A percentile compares a stretch with the other conserved stretches of the same genome.
Conservation (phyloP, 306 rosid species). For the Betula pendula region DNA sequence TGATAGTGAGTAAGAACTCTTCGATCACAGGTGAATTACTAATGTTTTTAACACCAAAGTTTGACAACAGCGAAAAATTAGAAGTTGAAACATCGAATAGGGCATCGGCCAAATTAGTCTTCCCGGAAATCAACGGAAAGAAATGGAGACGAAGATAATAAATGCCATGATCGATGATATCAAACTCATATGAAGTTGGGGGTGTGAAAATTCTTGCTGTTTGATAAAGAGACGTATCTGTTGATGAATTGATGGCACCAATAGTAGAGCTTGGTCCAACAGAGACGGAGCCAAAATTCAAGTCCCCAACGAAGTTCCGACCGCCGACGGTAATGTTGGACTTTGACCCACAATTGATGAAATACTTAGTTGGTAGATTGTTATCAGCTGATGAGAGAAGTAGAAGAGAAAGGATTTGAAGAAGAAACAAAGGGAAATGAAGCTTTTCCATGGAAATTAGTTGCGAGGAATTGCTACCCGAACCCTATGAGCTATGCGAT, state of each 20-base stretch:
- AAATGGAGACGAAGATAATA: conserved; percentile 57
- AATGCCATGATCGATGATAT: neutral
- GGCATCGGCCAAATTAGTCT: conserved; percentile 26
- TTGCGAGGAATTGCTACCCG: neutral
- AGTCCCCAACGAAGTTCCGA: conserved; percentile 16
- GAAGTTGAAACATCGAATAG: conserved; percentile 21
- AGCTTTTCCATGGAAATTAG: conserved; percentile 7
- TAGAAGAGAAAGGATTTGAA: conserved; percentile 27
- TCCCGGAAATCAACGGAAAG: conserved; percentile 33
- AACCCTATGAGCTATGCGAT: too few relatives aligned
- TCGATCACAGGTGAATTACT: conserved; percentile 3
- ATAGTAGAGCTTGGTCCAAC: neutral
- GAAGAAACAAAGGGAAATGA: conserved; percentile 5
- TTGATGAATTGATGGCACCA: neutral
- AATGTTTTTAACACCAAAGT: neutral
- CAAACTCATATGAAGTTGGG: conserved; percentile 16
- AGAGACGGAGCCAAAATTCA: neutral
- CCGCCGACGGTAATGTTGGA: neutral
- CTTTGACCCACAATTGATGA: conserved; percentile 48
- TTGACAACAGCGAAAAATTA: conserved; percentile 6
- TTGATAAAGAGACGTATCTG: conserved; percentile 19
- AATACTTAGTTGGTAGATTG: conserved; percentile 10
- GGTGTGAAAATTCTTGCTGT: conserved; percentile 30
- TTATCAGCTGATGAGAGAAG: conserved; percentile 26
- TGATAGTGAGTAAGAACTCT: conserved; percentile 35